phyloP scores from a whole-genome alignment of 1,284 basidiomycete species.

The Thelephora terrestris region DNA sequence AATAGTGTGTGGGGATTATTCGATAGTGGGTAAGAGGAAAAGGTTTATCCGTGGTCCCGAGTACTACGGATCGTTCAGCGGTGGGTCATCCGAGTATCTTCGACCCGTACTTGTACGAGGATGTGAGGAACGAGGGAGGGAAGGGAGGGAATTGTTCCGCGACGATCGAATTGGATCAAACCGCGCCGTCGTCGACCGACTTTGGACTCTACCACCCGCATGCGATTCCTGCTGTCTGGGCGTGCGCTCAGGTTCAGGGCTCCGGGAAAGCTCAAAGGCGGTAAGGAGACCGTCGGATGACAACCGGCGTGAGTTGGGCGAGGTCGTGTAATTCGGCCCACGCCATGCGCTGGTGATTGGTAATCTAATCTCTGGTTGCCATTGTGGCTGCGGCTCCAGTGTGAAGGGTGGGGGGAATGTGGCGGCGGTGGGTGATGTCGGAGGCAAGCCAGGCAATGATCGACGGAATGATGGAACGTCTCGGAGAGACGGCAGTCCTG shows the following conservation, averaged over 20 bases:
- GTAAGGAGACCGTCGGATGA: too few species aligned
- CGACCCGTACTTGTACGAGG: neutral
- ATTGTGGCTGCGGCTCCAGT: constrained; percentile 54
- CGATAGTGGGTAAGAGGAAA: too few species aligned
- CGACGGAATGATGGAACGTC: constrained; percentile 13
- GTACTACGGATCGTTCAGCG: too few species aligned
- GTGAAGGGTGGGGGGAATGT: constrained; percentile 51
- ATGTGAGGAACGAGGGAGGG: neutral
- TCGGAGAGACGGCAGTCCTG: constrained; percentile 1
- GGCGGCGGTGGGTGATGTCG: constrained; percentile 23
- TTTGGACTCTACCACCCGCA: neutral
- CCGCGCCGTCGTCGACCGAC: neutral
- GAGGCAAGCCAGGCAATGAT: constrained; percentile 8
- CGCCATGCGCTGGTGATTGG: neutral
- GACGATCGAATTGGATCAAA: constrained; percentile 2
- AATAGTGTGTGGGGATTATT: too few species aligned
- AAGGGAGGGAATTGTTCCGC: neutral
- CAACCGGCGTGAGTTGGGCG: constrained; percentile 16
- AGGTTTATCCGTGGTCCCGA: too few species aligned
- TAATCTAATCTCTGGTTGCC: constrained; percentile 26
- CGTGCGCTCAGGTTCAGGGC: too few species aligned
- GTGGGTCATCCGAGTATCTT: too few species aligned
- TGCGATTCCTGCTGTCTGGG: too few species aligned
- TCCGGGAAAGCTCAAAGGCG: too few species aligned
- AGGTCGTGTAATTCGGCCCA: constrained; percentile 16